A percentile compares a stretch with the other conserved stretches of the same genome.
Evolutionary conservation across 2,329 filamentous ascomycete species (phyloP).

Genomic region (Aspergillus neoniger): DNA sequence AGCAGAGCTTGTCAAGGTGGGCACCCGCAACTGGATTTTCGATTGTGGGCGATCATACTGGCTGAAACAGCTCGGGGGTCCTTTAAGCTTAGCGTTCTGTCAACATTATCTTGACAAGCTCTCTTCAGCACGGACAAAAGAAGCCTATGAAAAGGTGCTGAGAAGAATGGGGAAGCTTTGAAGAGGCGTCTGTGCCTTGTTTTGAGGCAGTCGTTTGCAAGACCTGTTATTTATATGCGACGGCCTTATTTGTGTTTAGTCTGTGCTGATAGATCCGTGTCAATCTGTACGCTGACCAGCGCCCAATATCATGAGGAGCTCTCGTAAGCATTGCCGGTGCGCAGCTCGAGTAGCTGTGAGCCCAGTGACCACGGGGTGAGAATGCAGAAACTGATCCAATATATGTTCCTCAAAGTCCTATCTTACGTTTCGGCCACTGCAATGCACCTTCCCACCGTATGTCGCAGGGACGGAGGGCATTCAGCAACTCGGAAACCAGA

Average conservation of each 20-base stretch:
- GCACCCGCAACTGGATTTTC: constrained; percentile 35
- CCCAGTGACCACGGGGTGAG: no score
- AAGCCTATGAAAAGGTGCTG: constrained; percentile 22
- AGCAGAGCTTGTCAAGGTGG: constrained; percentile 36
- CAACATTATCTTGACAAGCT: constrained; percentile 28
- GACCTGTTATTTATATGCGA: background rate
- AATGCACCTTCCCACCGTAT: constrained; percentile 29
- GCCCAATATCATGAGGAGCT: background rate
- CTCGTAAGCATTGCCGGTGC: background rate
- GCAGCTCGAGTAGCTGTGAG: background rate
- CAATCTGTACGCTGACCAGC: background rate
- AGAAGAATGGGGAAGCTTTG: constrained; percentile 26
- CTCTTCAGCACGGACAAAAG: constrained; percentile 23
- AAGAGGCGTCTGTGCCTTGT: background rate
- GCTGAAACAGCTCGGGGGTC: constrained; percentile 33
- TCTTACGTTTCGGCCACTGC: constrained; percentile 34
- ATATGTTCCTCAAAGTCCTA: constrained; percentile 25
- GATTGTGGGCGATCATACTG: constrained; percentile 37
- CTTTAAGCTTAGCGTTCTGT: constrained; percentile 30
- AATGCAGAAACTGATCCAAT: background rate
- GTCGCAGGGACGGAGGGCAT: constrained; percentile 23
- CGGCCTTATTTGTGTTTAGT: background rate
- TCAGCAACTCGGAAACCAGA: constrained; percentile 32
- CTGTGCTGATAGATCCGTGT: background rate
- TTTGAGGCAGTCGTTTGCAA: background rate